Conservation (phyloP, 1,284 basidiomycete genomes). For the Trichosporon asahii region DNA sequence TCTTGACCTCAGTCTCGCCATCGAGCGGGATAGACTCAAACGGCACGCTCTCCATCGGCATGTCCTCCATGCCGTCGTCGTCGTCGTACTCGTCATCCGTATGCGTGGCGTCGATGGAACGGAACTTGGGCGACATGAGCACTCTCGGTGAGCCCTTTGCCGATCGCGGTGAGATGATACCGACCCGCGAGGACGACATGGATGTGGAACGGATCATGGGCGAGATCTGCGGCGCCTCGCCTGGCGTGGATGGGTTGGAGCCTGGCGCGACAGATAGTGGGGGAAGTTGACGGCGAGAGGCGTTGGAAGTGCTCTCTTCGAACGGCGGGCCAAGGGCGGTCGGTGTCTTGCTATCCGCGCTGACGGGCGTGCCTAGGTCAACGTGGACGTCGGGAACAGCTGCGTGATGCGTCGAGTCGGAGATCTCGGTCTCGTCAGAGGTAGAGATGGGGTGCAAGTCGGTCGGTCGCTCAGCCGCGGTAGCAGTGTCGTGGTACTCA, state of each 20-base stretch:
- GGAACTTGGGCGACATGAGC: conserved; percentile 5
- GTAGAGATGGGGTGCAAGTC: not conserved
- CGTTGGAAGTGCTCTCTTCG: not conserved
- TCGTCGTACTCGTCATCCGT: not conserved
- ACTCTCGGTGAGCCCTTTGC: not conserved
- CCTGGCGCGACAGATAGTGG: not conserved
- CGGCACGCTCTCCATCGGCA: not conserved
- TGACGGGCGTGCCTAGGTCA: not conserved
- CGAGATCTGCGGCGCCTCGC: not conserved
- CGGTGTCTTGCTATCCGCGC: not conserved
- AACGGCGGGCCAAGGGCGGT: not conserved
- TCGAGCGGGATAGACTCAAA: conserved; percentile 4
- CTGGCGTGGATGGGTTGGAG: not conserved
- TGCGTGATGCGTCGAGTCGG: not conserved
- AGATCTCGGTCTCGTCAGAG: not conserved
- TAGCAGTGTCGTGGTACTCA: not conserved
- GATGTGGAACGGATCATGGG: not conserved
- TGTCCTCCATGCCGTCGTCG: conserved; percentile 5
- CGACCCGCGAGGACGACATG: conserved; percentile 1
- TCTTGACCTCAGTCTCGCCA: not conserved
- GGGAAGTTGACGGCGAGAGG: not conserved
- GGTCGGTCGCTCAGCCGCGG: not conserved
- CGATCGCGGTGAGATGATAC: not conserved
- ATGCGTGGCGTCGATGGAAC: conserved; percentile 1
- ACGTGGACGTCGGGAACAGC: not conserved